Evolutionary conservation across 1,139 yeast species (phyloP).

Genomic region (Yamadazyma dushanensis): DNA sequence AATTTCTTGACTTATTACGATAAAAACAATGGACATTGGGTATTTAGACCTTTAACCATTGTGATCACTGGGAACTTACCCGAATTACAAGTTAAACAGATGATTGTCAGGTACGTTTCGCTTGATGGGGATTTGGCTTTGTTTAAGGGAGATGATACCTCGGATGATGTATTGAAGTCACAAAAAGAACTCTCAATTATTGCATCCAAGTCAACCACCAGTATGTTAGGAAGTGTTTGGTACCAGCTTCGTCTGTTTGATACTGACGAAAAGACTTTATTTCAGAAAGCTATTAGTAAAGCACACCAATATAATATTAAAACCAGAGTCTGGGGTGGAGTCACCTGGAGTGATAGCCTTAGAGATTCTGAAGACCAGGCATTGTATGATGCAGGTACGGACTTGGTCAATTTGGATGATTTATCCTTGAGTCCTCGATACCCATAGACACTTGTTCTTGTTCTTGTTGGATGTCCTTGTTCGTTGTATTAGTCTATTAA

Average conservation of each 20-base stretch:
- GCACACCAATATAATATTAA: conserved; percentile 36
- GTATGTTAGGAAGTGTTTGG: conserved; percentile 24
- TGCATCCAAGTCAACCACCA: conserved; percentile 35
- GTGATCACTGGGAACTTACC: conserved; percentile 46
- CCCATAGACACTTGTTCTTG: no score
- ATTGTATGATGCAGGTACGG: conserved; percentile 29
- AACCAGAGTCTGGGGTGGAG: conserved; percentile 46
- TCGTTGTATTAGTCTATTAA: conserved; percentile 5
- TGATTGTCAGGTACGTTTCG: conserved; percentile 29
- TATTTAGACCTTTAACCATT: conserved; percentile 35
- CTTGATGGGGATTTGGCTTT: conserved; percentile 38
- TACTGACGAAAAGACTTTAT: conserved; percentile 18
- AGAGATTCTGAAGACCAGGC: conserved; percentile 28
- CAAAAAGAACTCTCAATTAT: conserved; percentile 27
- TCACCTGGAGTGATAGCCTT: conserved; percentile 35
- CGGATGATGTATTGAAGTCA: conserved; percentile 12
- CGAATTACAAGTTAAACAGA: conserved; percentile 24
- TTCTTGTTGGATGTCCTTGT: no score
- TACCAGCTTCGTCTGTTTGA: conserved; percentile 18
- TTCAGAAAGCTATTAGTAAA: conserved; percentile 21
- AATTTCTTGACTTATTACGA: conserved; percentile 37
- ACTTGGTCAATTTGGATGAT: conserved; percentile 40
- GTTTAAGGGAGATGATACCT: conserved; percentile 10
- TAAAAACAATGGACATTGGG: conserved; percentile 19
- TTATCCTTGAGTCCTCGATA: conserved; percentile 14